Conservation (phyloP, 2,329 filamentous ascomycete species). For the Paecilomyces formosus region DNA sequence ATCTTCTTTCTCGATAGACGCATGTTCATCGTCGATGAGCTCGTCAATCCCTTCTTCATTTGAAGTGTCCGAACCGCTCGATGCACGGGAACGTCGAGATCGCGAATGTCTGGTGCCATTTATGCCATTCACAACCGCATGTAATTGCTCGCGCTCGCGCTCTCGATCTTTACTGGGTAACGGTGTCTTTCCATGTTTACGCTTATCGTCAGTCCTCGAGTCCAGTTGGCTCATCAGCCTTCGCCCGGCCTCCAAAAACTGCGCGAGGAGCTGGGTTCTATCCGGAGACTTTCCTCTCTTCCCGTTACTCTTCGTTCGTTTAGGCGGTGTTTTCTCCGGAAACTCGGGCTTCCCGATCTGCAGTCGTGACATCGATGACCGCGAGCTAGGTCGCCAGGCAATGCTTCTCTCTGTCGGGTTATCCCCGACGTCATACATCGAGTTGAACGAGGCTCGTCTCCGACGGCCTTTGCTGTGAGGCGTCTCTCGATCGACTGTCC, state of each 20-base stretch:
- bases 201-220: slow-evolving; percentile 12
- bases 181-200: slow-evolving; percentile 5
- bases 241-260: slow-evolving; percentile 32
- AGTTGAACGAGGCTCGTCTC: slow-evolving; percentile 50
- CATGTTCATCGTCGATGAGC: slow-evolving; percentile 13
- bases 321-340: slow-evolving; percentile 14
- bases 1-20: slow-evolving; percentile 18
- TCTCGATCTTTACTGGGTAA: slow-evolving; percentile 15
- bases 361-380: slow-evolving; percentile 37
- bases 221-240: slow-evolving; percentile 27
- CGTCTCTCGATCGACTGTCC: slow-evolving; percentile 16
- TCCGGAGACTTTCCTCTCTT: slow-evolving; percentile 17
- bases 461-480: slow-evolving; percentile 22
- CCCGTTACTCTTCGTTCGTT: slow-evolving; percentile 3
- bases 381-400: slow-evolving; percentile 32
- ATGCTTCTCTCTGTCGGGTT: slow-evolving; percentile 42
- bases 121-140: slow-evolving; percentile 22
- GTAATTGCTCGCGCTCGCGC: slow-evolving; percentile 17
- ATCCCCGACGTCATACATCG: slow-evolving; percentile 43
- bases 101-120: slow-evolving; percentile 15
- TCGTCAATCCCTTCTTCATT: slow-evolving; percentile 12
- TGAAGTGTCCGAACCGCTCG: slow-evolving; percentile 14
- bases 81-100: slow-evolving; percentile 3
- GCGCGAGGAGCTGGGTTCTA: slow-evolving; percentile 29
- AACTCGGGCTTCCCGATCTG: slow-evolving; percentile 31